These are phyloP conservation scores for Mycena indigotica DNA, from an alignment of 768 basidiomycete genomes.

Conservation along the genomic window DNA sequence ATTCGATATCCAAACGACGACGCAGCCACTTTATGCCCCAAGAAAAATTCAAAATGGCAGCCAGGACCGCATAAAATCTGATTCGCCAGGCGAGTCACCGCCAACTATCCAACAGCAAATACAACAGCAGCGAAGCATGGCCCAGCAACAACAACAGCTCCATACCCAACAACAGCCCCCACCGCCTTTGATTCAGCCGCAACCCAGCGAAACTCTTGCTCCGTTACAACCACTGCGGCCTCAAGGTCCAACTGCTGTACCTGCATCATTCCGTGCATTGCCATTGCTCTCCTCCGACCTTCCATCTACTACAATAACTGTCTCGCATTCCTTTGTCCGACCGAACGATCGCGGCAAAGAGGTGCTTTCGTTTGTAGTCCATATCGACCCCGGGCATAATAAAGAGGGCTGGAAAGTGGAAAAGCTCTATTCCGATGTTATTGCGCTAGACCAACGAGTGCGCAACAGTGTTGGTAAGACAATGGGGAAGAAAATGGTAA, in stretches of 20 bases:
- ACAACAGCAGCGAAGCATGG: constrained; percentile 26
- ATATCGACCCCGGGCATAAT: constrained; percentile 68
- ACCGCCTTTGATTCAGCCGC: neutral
- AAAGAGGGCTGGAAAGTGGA: constrained; percentile 84
- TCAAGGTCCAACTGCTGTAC: constrained; percentile 30
- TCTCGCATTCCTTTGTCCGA: constrained; percentile 81
- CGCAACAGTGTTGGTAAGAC: constrained; percentile 67
- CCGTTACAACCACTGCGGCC: constrained; percentile 28
- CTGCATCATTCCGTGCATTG: constrained; percentile 67
- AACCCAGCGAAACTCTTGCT: constrained; percentile 17
- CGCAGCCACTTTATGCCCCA: constrained; percentile 14
- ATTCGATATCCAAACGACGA: constrained; percentile 13
- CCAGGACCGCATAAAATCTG: constrained; percentile 6
- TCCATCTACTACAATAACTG: constrained; percentile 65
- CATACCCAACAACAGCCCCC: constrained; percentile 6
- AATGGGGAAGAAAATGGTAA: constrained; percentile 75
- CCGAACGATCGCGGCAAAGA: constrained; percentile 92
- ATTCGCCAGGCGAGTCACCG: constrained; percentile 19
- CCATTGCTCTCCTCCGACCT: constrained; percentile 74
- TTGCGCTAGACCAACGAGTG: constrained; percentile 82
- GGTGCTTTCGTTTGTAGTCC: constrained; percentile 84
- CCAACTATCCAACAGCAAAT: constrained; percentile 20
- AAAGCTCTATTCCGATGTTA: constrained; percentile 91
- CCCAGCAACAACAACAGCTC: constrained; percentile 14
- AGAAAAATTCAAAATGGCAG: too few relatives aligned